A percentile compares a stretch with the other conserved stretches of the same genome.
phyloP scores from a whole-genome alignment of 148 eudicot genomes.

The Silene latifolia region DNA sequence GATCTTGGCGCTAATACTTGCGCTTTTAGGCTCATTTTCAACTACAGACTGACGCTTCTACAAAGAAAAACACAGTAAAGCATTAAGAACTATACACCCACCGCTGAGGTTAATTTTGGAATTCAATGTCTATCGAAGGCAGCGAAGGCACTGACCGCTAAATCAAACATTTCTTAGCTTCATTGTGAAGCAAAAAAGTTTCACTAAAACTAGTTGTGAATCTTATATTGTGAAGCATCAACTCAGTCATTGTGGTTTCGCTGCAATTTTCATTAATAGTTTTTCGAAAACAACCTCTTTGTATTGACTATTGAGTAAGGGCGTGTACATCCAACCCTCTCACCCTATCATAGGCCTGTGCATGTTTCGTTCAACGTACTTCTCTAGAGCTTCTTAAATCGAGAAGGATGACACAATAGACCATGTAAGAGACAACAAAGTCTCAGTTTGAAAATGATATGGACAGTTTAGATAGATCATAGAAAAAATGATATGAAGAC shows the following conservation, averaged over 20 bases:
- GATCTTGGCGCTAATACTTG: constrained; percentile 23
- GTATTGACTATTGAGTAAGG: neutral
- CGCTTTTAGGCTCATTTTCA: constrained; percentile 28
- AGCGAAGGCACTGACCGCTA: neutral
- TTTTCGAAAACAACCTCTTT: neutral
- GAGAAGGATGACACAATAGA: neutral
- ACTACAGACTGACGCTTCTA: constrained; percentile 42
- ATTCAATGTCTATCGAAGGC: neutral
- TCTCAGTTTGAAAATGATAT: neutral
- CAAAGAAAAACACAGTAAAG: constrained; percentile 14
- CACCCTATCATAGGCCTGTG: neutral
- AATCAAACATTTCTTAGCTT: neutral
- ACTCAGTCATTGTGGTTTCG: neutral
- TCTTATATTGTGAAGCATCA: neutral
- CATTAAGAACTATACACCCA: neutral
- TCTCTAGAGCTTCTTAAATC: too few species aligned
- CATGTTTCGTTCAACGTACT: neutral
- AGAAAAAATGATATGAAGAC: too few species aligned
- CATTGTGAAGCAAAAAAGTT: too few species aligned
- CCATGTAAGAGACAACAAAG: neutral
- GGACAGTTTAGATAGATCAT: neutral
- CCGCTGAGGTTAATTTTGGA: neutral
- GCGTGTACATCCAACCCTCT: neutral
- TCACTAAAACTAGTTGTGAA: neutral
- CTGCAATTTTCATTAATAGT: neutral